A percentile compares a stretch with the other conserved stretches of the same genome.
Evolutionary conservation across 805 yeast genomes (phyloP).

Genomic region (Starmerella asiatica): DNA sequence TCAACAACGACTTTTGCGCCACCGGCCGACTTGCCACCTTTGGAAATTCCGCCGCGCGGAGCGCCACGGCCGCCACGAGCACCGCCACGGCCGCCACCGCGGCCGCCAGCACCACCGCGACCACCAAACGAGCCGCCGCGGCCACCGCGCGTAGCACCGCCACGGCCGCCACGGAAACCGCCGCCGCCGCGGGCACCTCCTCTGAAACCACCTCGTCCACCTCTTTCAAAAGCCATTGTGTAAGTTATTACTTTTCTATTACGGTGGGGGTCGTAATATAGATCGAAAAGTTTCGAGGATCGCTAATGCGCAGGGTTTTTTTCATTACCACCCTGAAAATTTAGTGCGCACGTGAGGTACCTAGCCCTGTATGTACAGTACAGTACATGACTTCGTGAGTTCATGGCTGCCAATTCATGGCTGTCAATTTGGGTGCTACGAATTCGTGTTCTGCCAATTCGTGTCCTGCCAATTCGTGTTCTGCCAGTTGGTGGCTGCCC

Average conservation of each 20-base stretch:
- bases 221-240: conserved; percentile 59
- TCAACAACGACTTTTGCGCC: conserved; percentile 92
- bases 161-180: conserved; percentile 36
- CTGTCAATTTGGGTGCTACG: no score
- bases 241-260: conserved; percentile 6
- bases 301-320: no score
- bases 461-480: no score
- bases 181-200: conserved; percentile 34
- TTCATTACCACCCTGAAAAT: no score
- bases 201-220: conserved; percentile 39
- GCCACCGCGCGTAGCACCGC: conserved; percentile 45
- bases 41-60: conserved; percentile 40
- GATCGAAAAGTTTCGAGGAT: no score
- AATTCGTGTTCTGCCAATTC: no score
- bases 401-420: no score
- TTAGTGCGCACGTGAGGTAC: background rate
- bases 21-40: conserved; percentile 47
- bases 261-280: background rate
- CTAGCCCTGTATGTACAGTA: no score
- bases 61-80: conserved; percentile 38
- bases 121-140: conserved; percentile 38
- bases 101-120: conserved; percentile 37
- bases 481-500: no score
- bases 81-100: conserved; percentile 31
- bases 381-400: no score